Percentiles rank a stretch among this genome's conserved stretches.
Conservation (phyloP, 441 rosid genomes). For the Cnidoscolus chayamansa region DNA sequence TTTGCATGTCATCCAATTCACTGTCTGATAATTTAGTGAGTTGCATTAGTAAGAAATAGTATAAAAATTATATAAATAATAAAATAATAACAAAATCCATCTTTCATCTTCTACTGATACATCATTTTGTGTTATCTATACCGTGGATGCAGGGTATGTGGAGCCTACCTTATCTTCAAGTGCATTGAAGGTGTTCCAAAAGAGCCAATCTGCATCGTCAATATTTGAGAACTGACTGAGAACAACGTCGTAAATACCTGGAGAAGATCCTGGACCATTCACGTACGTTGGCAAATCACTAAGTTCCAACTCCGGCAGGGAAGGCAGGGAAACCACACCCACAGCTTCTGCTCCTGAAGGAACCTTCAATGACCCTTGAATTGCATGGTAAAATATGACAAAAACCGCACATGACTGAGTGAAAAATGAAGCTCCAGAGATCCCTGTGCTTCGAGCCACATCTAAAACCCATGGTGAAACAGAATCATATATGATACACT, state of each 20-base stretch:
- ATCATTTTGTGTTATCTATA: too few species aligned
- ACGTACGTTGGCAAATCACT: constrained; percentile 42
- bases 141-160: not conserved
- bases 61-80: too few species aligned
- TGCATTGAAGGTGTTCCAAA: constrained; percentile 44
- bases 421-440: constrained; percentile 24
- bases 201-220: constrained; percentile 36
- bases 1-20: constrained; percentile 26
- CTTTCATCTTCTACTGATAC: too few species aligned
- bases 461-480: constrained; percentile 39
- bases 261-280: constrained; percentile 32
- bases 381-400: constrained; percentile 38
- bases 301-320: constrained; percentile 31
- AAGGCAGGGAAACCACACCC: constrained; percentile 28
- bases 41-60: too few species aligned
- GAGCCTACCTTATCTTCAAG: constrained; percentile 38
- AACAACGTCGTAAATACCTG: constrained; percentile 18
- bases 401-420: constrained; percentile 46
- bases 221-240: constrained; percentile 38
- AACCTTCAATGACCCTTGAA: constrained; percentile 35
- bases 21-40: constrained; percentile 19
- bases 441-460: constrained; percentile 33
- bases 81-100: too few species aligned
- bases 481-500: constrained; percentile 43
- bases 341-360: constrained; percentile 20